Evolutionary conservation across 805 yeast species (phyloP).

Genomic region (Barnettozyma californica): DNA sequence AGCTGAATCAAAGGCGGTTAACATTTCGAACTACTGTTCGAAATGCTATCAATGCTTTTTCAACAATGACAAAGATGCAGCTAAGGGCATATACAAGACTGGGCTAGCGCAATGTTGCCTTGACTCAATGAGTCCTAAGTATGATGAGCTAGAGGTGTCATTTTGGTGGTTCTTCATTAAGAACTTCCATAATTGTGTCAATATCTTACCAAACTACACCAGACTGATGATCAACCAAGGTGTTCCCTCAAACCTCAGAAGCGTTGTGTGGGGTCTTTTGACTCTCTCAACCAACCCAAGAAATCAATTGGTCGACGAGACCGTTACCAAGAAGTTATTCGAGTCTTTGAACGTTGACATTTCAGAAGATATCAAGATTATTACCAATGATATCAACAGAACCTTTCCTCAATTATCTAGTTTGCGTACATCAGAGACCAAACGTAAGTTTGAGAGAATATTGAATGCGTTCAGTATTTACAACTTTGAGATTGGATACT

Average conservation of each 20-base stretch:
- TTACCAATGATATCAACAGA: slow-evolving; percentile 52
- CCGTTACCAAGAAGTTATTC: slow-evolving; percentile 29
- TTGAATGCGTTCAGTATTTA: slow-evolving; percentile 59
- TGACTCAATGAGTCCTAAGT: slow-evolving; percentile 8
- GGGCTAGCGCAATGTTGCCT: slow-evolving; percentile 21
- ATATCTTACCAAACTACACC: slow-evolving; percentile 43
- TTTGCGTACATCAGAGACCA: slow-evolving; percentile 37
- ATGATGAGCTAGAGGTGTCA: slow-evolving; percentile 29
- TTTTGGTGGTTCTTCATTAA: slow-evolving; percentile 42
- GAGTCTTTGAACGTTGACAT: slow-evolving; percentile 34
- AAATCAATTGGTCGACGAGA: slow-evolving; percentile 16
- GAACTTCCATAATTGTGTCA: slow-evolving; percentile 39
- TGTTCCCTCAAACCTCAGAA: slow-evolving; percentile 39
- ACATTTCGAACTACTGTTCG: slow-evolving; percentile 22
- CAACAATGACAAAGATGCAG: slow-evolving; percentile 21
- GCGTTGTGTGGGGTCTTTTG: slow-evolving; percentile 37
- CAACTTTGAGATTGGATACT: slow-evolving; percentile 61
- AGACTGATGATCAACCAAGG: slow-evolving; percentile 40
- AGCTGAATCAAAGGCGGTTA: slow-evolving; percentile 20
- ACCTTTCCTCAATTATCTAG: slow-evolving; percentile 52
- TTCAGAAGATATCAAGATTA: slow-evolving; percentile 39
- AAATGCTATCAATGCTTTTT: slow-evolving; percentile 24
- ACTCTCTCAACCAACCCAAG: slow-evolving; percentile 19
- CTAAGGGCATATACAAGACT: slow-evolving; percentile 6
- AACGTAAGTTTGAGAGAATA: slow-evolving; percentile 44